Evolutionary conservation across 352 stramenopile species (phyloP).

Genomic region (Pythium periplocum): DNA sequence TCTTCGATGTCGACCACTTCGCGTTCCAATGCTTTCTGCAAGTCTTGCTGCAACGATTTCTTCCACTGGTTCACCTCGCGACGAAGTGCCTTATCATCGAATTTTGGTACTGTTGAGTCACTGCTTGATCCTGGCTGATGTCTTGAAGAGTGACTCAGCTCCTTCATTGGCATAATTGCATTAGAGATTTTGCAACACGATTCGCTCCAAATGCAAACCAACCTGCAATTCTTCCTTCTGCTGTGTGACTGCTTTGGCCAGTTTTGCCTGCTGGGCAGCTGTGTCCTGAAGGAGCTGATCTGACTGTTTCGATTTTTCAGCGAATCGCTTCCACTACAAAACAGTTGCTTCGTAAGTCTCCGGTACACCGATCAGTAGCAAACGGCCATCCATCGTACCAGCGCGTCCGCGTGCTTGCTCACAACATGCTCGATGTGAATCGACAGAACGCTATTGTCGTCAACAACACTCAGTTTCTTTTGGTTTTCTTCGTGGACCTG

Average conservation of each 20-base stretch:
- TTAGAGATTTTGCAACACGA: background rate
- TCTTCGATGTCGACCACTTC: conserved; percentile 55
- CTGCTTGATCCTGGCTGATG: too few relatives aligned
- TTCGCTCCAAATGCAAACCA: background rate
- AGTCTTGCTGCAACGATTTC: conserved; percentile 17
- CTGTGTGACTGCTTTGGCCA: conserved; percentile 9
- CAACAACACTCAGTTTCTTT: conserved; percentile 53
- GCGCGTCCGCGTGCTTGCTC: conserved; percentile 49
- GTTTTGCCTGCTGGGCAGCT: conserved; percentile 6
- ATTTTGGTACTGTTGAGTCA: background rate
- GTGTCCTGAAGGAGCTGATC: conserved; percentile 7
- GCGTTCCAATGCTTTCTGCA: conserved; percentile 39
- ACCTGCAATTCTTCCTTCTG: conserved; percentile 16
- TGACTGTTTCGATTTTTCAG: conserved; percentile 23
- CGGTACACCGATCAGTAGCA: background rate
- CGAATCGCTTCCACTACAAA: conserved; percentile 44
- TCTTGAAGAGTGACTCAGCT: too few relatives aligned
- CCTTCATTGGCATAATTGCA: too few relatives aligned
- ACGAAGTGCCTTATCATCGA: conserved; percentile 15
- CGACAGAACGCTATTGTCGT: conserved; percentile 45
- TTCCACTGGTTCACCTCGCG: conserved; percentile 29
- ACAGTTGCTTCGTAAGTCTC: too few relatives aligned
- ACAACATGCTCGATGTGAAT: conserved; percentile 70
- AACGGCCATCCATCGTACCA: conserved; percentile 30
- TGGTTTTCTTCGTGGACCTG: conserved; percentile 50